phyloP scores from a whole-genome alignment of 1,284 basidiomycete genomes.

The Dichomitus squalens region DNA sequence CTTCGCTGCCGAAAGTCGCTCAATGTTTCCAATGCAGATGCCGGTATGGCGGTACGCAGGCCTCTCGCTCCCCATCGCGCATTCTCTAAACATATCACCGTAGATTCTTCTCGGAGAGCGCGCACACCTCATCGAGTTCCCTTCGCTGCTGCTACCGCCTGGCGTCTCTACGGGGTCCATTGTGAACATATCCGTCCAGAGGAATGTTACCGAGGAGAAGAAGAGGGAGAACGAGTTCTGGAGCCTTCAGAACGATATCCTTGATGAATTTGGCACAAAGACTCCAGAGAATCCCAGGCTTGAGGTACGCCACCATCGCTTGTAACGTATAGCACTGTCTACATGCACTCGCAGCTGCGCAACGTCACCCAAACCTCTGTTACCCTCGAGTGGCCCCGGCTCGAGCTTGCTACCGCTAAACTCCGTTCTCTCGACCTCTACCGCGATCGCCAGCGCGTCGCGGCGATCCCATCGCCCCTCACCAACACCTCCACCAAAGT shows the following conservation, averaged over 20 bases:
- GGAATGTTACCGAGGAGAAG: conserved; percentile 83
- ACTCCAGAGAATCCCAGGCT: conserved; percentile 77
- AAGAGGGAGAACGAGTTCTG: conserved; percentile 81
- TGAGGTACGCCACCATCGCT: conserved; percentile 46
- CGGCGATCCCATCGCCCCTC: conserved; percentile 78
- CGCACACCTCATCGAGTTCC: conserved; percentile 95
- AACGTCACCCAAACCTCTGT: conserved; percentile 95
- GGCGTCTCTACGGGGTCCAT: conserved; percentile 93
- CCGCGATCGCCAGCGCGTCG: conserved; percentile 86
- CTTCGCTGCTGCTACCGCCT: conserved; percentile 88
- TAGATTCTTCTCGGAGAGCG: conserved; percentile 90
- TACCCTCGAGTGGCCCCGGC: conserved; percentile 86
- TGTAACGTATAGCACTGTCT: neutral
- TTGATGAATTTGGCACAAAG: conserved; percentile 70
- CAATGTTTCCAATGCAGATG: conserved; percentile 49
- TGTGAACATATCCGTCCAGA: conserved; percentile 90
- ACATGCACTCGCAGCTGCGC: conserved; percentile 58
- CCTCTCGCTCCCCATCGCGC: neutral
- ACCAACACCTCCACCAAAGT: conserved; percentile 89
- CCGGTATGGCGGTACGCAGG: conserved; percentile 78
- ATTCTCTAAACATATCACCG: neutral
- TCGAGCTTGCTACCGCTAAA: conserved; percentile 85
- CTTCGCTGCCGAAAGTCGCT: neutral
- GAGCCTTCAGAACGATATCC: conserved; percentile 79
- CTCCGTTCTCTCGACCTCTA: conserved; percentile 89